A percentile compares a stretch with the other conserved stretches of the same genome.
These are phyloP conservation scores for Colletotrichum godetiae DNA, from an alignment of 2,329 filamentous ascomycete genomes.

Conservation along the genomic window DNA sequence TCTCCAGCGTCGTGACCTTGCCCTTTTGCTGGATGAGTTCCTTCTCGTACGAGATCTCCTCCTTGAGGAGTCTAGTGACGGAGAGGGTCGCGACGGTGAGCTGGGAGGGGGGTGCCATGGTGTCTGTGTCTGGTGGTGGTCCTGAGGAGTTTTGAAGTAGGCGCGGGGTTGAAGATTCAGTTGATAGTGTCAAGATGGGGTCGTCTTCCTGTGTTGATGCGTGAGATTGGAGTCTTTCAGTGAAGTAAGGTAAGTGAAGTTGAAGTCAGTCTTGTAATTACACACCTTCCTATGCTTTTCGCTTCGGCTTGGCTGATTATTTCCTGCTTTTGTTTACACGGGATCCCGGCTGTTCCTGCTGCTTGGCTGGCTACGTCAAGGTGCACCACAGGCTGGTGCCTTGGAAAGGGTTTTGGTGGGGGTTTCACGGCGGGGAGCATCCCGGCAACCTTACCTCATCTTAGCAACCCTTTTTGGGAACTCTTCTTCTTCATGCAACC, in stretches of 20 bases:
- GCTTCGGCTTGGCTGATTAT: conserved; percentile 5
- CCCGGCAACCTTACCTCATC: conserved; percentile 26
- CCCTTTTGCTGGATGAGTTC: conserved; percentile 82
- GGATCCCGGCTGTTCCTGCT: conserved; percentile 15
- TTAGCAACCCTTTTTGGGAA: conserved; percentile 37
- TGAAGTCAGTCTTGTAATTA: not conserved
- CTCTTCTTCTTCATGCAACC: not conserved
- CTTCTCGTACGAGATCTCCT: conserved; percentile 90
- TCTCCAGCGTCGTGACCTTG: conserved; percentile 75
- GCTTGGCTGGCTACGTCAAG: conserved; percentile 34
- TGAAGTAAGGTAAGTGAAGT: not conserved
- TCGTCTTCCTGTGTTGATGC: not conserved
- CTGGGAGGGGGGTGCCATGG: conserved; percentile 81
- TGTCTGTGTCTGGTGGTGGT: conserved; percentile 29
- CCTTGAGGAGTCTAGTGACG: conserved; percentile 87
- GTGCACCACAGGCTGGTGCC: conserved; percentile 18
- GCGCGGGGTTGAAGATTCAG: not conserved
- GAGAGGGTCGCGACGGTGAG: conserved; percentile 84
- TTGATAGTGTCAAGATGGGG: not conserved
- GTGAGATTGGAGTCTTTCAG: not conserved
- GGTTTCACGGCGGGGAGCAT: conserved; percentile 25
- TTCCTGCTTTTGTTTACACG: conserved; percentile 34
- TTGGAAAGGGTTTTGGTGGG: conserved; percentile 26
- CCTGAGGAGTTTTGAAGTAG: not conserved
- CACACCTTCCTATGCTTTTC: not conserved